Evolutionary conservation across 305 asterid genomes (phyloP), one percentile per base, ranked within the genome.

Genomic region (Fraxinus dipetala): DNA sequence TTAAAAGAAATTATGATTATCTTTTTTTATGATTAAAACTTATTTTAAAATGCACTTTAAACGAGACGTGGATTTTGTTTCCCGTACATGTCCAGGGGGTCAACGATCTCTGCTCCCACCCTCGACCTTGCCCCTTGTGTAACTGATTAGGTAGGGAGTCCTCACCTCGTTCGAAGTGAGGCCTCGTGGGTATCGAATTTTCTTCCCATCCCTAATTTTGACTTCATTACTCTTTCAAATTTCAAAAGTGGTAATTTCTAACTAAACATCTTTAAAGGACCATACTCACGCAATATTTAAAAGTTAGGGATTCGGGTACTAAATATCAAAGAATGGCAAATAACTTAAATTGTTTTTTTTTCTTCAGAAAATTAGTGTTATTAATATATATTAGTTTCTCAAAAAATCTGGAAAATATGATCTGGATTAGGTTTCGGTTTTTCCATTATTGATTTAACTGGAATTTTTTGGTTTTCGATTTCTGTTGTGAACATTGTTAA

Each of bases 401-500:
- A 38, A 36, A 6, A 28, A 36, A 7, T 36, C 43, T 6, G 43
- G 43, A 36, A 36, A 36, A 36, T 36, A 36, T 36, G 43, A 28
- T 67, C 38, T 30, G 74, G 74, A 13, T 11, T 69, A 4, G 35
- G 73, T 48, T 59, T 26, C 61, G 31, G 30, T 26, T 22, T 59
- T 76, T 72, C 0, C 7, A 2, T 76, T 82, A 28, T 59, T 1
- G 24, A 48, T 78, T 63, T 43, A 30, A 3, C 45, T 83, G 35
- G 36, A 83, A 38, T 28, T 77, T n/a, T 30, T 51, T 54, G 34
- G 28, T 30, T 69, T 2, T 63, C 35, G n/a, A 24, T 69, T 30
- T 78, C 79, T 54, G 82, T 18, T 61, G 45, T 72, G 56, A 32
- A 78, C 56, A 1, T 30, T 67, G 28, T 26, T 84, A 61, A 76